These are phyloP conservation scores for Amanita brunnescens DNA, from an alignment of 768 basidiomycete genomes.

Conservation along the genomic window DNA sequence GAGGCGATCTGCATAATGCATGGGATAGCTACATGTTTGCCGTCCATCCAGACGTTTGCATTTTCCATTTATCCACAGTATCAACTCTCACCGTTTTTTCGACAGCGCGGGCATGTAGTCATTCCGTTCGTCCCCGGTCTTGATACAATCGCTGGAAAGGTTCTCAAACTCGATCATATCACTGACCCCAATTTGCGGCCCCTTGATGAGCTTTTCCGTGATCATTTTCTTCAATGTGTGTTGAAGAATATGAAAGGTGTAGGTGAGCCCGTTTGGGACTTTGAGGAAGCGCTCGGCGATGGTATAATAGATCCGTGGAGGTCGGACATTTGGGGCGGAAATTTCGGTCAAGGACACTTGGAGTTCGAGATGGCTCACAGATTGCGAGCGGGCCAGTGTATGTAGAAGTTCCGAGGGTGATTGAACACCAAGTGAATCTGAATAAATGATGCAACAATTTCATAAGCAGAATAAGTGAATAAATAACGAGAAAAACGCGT, in stretches of 20 bases:
- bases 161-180: too few species aligned
- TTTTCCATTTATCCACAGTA: neutral
- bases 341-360: constrained; percentile 15
- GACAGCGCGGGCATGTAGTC: neutral
- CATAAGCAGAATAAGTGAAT: too few species aligned
- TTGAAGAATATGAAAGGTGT: constrained; percentile 1
- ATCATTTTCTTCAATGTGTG: neutral
- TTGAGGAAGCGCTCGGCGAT: neutral
- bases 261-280: neutral
- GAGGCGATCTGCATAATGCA: neutral
- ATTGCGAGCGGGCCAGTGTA: too few species aligned
- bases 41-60: neutral
- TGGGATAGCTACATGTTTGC: neutral
- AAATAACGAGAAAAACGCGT: too few species aligned
- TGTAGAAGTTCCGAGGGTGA: too few species aligned
- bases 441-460: too few species aligned
- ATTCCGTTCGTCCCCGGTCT: neutral
- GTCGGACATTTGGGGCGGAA: constrained; percentile 9
- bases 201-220: neutral
- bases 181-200: too few species aligned
- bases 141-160: neutral
- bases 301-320: neutral
- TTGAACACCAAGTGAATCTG: too few species aligned
- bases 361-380: constrained; percentile 18
- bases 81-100: neutral